phyloP scores from a whole-genome alignment of 345 rosid species.

The Pseudoturritis turrita region DNA sequence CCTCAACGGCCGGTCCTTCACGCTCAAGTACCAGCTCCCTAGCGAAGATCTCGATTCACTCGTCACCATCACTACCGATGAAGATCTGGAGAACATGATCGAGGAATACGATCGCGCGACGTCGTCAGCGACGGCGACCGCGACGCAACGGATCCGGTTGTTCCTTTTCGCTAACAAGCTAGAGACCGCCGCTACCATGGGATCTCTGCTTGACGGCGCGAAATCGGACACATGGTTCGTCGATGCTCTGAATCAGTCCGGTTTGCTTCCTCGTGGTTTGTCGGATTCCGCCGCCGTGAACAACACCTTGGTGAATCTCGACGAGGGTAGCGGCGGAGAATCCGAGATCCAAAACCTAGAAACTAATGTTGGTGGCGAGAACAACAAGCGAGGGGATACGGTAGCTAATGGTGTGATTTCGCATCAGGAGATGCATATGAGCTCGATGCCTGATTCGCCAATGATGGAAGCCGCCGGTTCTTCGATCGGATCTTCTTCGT shows the following conservation, averaged over 20 bases:
- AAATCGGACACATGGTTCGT: constrained; percentile 85
- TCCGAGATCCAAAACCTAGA: constrained; percentile 19
- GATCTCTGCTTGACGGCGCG: constrained; percentile 53
- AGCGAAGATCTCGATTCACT: constrained; percentile 82
- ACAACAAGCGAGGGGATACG: constrained; percentile 25
- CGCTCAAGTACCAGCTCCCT: constrained; percentile 83
- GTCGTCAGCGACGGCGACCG: constrained; percentile 30
- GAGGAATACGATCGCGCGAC: constrained; percentile 69
- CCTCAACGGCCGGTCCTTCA: constrained; percentile 60
- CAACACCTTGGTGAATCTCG: constrained; percentile 49
- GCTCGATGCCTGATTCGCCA: constrained; percentile 54
- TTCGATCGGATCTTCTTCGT: constrained; percentile 57
- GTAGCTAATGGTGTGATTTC: constrained; percentile 3
- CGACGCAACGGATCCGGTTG: constrained; percentile 52
- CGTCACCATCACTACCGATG: constrained; percentile 67
- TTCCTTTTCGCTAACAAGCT: constrained; percentile 67
- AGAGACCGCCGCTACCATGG: constrained; percentile 73
- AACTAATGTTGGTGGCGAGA: constrained; percentile 19
- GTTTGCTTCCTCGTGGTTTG: constrained; percentile 54
- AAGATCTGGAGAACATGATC: constrained; percentile 81
- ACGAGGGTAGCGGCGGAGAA: constrained; percentile 28
- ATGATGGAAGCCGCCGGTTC: constrained; percentile 45
- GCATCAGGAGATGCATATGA: constrained; percentile 45
- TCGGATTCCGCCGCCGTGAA: constrained; percentile 61
- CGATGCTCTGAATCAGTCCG: constrained; percentile 69